Base-by-base conservation (phyloP, 768 basidiomycete species). In the Lyophyllum shimeji region DNA sequence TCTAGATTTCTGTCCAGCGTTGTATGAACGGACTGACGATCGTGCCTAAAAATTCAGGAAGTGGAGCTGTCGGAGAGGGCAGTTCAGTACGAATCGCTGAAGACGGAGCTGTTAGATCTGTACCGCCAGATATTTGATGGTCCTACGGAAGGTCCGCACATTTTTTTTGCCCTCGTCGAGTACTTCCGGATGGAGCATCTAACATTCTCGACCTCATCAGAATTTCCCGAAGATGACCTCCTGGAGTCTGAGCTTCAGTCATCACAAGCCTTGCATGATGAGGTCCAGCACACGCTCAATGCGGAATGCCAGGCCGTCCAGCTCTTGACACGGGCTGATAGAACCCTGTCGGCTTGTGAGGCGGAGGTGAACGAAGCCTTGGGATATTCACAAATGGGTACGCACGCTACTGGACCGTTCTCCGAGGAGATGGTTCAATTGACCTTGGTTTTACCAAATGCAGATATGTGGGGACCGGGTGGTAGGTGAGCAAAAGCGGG, bases 141-240 rank as follows among this genome's bases (percentile, higher is more conserved):
- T 6, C 75, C 76, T 15, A 73, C 76, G 18, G 65, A 71, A 70
- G 69, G 77, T 74, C 52, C 50, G 66, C 57, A 15, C 12, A n/a
- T 7, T 27, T 18, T 3, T 23, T 29, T 21, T 39, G 42, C 11
- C 21, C 23, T 47, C 12, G 21, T 17, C 15, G 24, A 8, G 27
- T 29, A 25, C n/a, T n/a, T n/a, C n/a, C 4, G 21, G 18, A 31
- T 13, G 21, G 29, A 24, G 23, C 2, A 9, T 34, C 45, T 40
- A 46, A 56, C 43, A 33, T 24, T 37, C 12, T 11, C 33, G 40
- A 45, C 20, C 49, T 45, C 31, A 53, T 24, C 52, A 75, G 78
- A 70, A 18, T 80, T 76, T 56, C 77, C 77, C 29, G 77, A 77
- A 56, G 77, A 79, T 44, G 77, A 79, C 57, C 66, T 63, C 21